Conservation (phyloP, 2,329 filamentous ascomycete genomes). For the Pseudopyrenochaeta lycopersici region DNA sequence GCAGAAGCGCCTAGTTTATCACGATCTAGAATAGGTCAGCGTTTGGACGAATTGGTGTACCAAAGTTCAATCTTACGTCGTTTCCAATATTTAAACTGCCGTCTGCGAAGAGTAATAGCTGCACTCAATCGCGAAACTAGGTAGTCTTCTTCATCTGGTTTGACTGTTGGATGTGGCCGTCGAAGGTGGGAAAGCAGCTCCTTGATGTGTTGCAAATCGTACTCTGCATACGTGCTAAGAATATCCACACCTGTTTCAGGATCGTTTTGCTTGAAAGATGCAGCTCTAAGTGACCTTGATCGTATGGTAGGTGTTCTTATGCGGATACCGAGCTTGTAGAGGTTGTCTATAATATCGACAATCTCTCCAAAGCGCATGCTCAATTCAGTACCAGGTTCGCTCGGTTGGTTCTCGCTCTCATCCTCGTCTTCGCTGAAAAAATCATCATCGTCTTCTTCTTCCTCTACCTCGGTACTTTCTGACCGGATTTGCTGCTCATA, state of each 20-base stretch:
- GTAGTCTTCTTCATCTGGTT: slow-evolving; percentile 23
- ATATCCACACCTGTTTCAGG: slow-evolving; percentile 47
- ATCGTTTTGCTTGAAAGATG: slow-evolving; percentile 45
- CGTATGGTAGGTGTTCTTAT: slow-evolving; percentile 47
- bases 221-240: slow-evolving; percentile 39
- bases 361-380: slow-evolving; percentile 47
- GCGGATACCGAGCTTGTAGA: slow-evolving; percentile 49
- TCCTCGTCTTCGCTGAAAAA: slow-evolving; percentile 42
- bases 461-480: slow-evolving; percentile 12
- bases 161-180: slow-evolving; percentile 10
- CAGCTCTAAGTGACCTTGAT: slow-evolving; percentile 46
- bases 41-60: background rate
- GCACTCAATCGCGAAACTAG: slow-evolving; percentile 37
- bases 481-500: slow-evolving; percentile 41
- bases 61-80: slow-evolving; percentile 22
- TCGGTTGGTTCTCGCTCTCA: slow-evolving; percentile 29
- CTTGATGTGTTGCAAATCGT: slow-evolving; percentile 38
- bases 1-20: slow-evolving; percentile 43
- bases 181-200: slow-evolving; percentile 42
- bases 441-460: slow-evolving; percentile 34
- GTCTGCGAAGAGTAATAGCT: slow-evolving; percentile 44
- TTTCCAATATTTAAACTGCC: slow-evolving; percentile 51
- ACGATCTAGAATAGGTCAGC: slow-evolving; percentile 26
- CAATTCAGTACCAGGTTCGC: slow-evolving; percentile 38
- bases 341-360: slow-evolving; percentile 49